Evolutionary conservation across 2,329 filamentous ascomycete species (phyloP), one percentile per base, ranked within the genome.

Genomic region (Aureobasidium sp.): DNA sequence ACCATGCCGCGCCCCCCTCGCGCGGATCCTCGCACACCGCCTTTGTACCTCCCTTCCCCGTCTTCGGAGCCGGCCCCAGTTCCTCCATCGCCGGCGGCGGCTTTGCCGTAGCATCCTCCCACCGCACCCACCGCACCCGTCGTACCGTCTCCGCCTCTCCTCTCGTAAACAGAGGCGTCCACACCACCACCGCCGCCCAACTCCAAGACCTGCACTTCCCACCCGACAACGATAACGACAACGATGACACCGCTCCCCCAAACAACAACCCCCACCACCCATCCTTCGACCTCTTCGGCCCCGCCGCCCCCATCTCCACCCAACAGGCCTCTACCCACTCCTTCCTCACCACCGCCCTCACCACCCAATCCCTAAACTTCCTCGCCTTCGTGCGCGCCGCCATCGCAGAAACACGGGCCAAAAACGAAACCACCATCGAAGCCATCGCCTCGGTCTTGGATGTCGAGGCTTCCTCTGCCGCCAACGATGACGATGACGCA

Each of bases 291-390:
- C 66, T 78, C 4, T 78, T 75, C 61, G 75, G 73, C 19, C 71
- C 74, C 5, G 75, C 72, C 17, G 75, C 75, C 15, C 68, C 67
- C 17, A 76, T 79, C 25, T 78, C 79, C 63, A 81, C 78, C 1
- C 79, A 81, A 67, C 77, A 74, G 4, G 76, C 77, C 2, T 72
- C 66, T 5, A 68, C 74, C 21, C 72, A 73, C n/a, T 77, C 79
- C 64, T 79, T 81, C 75, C 69, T 81, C 37, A 73, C 74, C 5
- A 74, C 79, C 9, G 77, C 75, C 2, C 74, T 88, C 2, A 82
- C 85, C 64, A 73, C 75, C 11, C 84, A 88, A 66, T 80, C 79
- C 57, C 70, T 75, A 23, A 87, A 88, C 66, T 88, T 88, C 69
- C 75, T 86, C 13, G 76, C 78, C 0, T 88, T 84, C 66, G 73